Conservation (phyloP, 805 yeast species). For the Allodekkera sacchari region DNA sequence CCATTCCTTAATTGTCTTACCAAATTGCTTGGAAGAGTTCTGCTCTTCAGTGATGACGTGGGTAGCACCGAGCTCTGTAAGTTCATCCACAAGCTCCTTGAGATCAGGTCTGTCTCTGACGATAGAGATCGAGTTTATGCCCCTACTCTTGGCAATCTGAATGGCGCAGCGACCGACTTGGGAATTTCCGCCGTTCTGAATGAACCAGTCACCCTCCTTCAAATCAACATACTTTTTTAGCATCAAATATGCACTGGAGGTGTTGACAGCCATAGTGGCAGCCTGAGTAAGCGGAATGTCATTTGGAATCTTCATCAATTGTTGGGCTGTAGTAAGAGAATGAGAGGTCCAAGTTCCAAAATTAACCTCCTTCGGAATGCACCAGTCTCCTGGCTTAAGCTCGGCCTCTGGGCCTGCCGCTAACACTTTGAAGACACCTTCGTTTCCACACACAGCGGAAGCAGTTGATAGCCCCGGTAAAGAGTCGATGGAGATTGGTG, state of each 20-base stretch:
- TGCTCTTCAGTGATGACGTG: conserved; percentile 86
- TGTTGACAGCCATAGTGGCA: conserved; percentile 88
- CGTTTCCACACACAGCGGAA: conserved; percentile 86
- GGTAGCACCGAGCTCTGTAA: conserved; percentile 71
- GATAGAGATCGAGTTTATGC: conserved; percentile 77
- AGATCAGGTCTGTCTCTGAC: conserved; percentile 80
- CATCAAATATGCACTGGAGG: conserved; percentile 87
- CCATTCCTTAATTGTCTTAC: conserved; percentile 48
- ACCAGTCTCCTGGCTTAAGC: conserved; percentile 75
- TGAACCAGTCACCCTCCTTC: conserved; percentile 75
- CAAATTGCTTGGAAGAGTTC: conserved; percentile 60
- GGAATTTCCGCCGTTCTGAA: conserved; percentile 94
- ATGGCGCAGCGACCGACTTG: conserved; percentile 90
- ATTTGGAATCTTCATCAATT: conserved; percentile 52
- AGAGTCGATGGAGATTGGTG: conserved; percentile 40
- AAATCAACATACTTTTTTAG: conserved; percentile 59
- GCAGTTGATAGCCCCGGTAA: conserved; percentile 52
- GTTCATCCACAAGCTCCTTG: conserved; percentile 44
- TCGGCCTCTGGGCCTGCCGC: conserved; percentile 50
- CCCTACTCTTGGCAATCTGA: conserved; percentile 74
- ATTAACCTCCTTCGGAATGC: conserved; percentile 65
- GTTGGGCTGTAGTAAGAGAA: conserved; percentile 42
- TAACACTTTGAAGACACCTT: conserved; percentile 84
- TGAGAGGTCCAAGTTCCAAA: conserved; percentile 94
- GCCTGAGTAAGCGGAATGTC: conserved; percentile 54